Evolutionary conservation across 805 yeast species (phyloP), one percentile per base, ranked within the genome.

Genomic region (Metschnikowia santaceciliae): DNA sequence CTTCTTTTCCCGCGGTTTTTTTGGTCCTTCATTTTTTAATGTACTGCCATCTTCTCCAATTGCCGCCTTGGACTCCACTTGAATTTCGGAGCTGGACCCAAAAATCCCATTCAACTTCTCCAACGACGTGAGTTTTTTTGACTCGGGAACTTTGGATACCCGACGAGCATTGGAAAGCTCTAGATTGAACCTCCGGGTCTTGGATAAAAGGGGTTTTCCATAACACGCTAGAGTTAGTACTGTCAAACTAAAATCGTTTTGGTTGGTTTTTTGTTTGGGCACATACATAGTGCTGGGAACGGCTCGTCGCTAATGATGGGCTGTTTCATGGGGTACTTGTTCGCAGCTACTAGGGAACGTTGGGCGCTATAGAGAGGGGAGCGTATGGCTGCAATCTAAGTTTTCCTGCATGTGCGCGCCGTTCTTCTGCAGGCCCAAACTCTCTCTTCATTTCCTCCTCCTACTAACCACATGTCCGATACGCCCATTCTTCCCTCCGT

Each of bases 401-500:
- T 42, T 17, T 42, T 32, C 37, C 46, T 42, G 46, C 37, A 15
- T 13, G 19, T 15, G 39, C 44, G 44, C 23, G 10, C 44, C 7
- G 32, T 5, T 20, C 13, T 42, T 42, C 46, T 42, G 46, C 46
- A 32, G 46, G 30, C 37, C 30, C 13, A 3, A n/a, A 41, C 23
- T 19, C 38, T n/a, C 37, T 20, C 46, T 22, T n/a, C 46, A 42
- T 33, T 15, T 10, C 44, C 20, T 40, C 38, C 41, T 35, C 34
- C 40, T 26, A 10, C 41, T 11, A 15, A 45, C 47, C 32, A 19
- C 35, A 58, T 59, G 62, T 33, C 58, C 6, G 61, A 56, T 33
- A 56, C 52, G 15, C 54, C 57, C 11, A 58, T 59, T 6, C 41
- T 53, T 19, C 60, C 62, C 26, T 58, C 61, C 2, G 59, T 58